These are phyloP conservation scores for Eucalyptus virginea DNA, from an alignment of 345 rosid genomes.

Conservation along the genomic window DNA sequence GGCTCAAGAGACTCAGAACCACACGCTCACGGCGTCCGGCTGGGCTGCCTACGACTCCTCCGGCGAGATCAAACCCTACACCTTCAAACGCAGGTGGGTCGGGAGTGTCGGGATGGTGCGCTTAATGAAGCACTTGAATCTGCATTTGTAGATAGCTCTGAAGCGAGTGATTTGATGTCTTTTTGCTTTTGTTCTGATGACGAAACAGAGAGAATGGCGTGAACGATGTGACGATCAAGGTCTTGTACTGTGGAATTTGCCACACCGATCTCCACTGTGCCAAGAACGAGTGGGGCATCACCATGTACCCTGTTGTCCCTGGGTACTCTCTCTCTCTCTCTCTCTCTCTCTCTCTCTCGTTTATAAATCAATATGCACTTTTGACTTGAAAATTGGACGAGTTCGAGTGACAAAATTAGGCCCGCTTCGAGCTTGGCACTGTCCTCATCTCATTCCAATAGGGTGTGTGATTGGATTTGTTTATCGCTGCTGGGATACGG, in stretches of 20 bases:
- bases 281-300: conserved; percentile 70
- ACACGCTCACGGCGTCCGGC: conserved; percentile 38
- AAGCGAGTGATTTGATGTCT: not conserved
- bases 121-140: not conserved
- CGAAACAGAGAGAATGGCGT: conserved; percentile 49
- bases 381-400: not conserved
- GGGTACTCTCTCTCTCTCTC: conserved; percentile 22
- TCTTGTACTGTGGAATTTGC: conserved; percentile 73
- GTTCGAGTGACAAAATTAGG: not conserved
- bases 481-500: not conserved
- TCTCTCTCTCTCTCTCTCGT: not conserved
- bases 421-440: not conserved
- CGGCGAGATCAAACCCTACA: conserved; percentile 34
- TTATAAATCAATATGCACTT: not conserved
- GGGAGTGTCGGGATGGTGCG: too few relatives aligned
- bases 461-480: not conserved
- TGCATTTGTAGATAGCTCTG: not conserved
- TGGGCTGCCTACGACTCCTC: conserved; percentile 50
- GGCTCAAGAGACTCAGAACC: conserved; percentile 42
- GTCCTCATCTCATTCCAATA: not conserved
- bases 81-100: conserved; percentile 36
- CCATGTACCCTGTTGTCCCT: conserved; percentile 74
- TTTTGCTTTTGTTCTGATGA: not conserved
- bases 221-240: conserved; percentile 59
- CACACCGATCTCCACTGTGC: conserved; percentile 68